Evolutionary conservation across 2,329 filamentous ascomycete species (phyloP), one percentile per base, ranked within the genome.

Genomic region (Cladosporium austrohemisphaericum): DNA sequence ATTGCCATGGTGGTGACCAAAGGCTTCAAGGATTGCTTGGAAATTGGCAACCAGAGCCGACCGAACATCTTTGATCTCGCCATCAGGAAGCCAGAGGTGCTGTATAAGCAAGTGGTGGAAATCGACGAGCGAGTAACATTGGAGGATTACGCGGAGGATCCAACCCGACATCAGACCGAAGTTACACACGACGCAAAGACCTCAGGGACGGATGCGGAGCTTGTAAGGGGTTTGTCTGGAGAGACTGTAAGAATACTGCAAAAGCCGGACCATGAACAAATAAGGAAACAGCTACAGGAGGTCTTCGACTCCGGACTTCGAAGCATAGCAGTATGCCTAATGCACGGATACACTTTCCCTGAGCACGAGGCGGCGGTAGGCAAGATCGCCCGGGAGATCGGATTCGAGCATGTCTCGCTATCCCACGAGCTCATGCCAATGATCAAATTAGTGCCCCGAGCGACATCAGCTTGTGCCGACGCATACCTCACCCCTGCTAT

Each of bases 271-370:
- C 76, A 80, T 55, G 69, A 72, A 4, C 70, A 67, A 19, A 81
- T 87, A 54, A 69, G 76, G 52, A 65, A 72, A 10, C 79, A 87
- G 60, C 67, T 91, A 36, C 76, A 88, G 64, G 74, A 76, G 5
- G 74, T 95, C 3, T 86, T 80, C 54, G 79, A 86, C 53, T 72
- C 76, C 25, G 87, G 87, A 0, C 84, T 94, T 58, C 78, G 78
- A 54, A 94, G 88, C 64, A 84, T 96, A 57, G 90, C 91, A 3
- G 88, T 96, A 1, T 94, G 88, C 60, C 71, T 96, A 52, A 91
- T 95, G 83, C 91, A 96, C 64, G 86, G 86, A 4, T 96, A 95
- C 64, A 95, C 89, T 0, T 96, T 88, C 62, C 89, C 89, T 1
- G 81, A 86, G 41, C 91, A 96, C 59, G 91, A 96, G 65, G 82